Evolutionary conservation across 805 yeast species (phyloP).

Genomic region (Deakozyma indianensis): DNA sequence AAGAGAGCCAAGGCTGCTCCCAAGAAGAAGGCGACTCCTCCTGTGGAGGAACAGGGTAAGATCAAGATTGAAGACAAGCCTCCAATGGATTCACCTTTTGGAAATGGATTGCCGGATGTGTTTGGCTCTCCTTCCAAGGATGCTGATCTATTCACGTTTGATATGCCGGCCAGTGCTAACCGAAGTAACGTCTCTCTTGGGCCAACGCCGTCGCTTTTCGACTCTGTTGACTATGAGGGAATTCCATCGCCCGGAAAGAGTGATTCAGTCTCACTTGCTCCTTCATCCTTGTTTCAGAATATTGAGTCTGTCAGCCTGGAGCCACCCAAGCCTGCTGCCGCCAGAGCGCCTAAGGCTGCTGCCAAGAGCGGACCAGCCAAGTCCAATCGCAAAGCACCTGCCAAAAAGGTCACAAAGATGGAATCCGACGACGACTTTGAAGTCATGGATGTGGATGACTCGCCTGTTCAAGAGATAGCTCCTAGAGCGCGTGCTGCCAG

Average conservation of each 20-base stretch:
- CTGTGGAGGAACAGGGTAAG: conserved; percentile 4
- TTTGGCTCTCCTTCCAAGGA: conserved; percentile 13
- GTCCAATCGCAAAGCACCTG: conserved; percentile 16
- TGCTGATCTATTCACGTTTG: conserved; percentile 4
- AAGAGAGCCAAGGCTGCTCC: conserved; percentile 13
- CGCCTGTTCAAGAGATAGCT: not conserved
- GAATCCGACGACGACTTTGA: conserved; percentile 4
- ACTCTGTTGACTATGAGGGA: conserved; percentile 3
- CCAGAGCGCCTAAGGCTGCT: conserved; percentile 2
- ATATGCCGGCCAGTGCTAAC: conserved; percentile 3
- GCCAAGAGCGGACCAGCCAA: too few relatives aligned
- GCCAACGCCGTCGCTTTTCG: conserved; percentile 2
- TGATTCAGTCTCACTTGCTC: not conserved
- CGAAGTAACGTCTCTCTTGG: conserved; percentile 4
- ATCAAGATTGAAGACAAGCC: not conserved
- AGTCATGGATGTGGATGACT: not conserved
- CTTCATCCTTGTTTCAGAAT: not conserved
- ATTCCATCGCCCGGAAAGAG: conserved; percentile 1
- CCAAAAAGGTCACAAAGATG: conserved; percentile 12
- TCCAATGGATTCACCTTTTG: conserved; percentile 2
- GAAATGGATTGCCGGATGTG: conserved; percentile 2
- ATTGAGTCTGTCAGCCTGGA: conserved; percentile 1
- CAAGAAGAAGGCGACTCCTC: conserved; percentile 6
- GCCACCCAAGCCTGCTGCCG: conserved; percentile 3
- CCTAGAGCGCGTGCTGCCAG: conserved; percentile 17